Base-by-base conservation (phyloP, 305 asterid species). In the Plantago lanceolata region DNA sequence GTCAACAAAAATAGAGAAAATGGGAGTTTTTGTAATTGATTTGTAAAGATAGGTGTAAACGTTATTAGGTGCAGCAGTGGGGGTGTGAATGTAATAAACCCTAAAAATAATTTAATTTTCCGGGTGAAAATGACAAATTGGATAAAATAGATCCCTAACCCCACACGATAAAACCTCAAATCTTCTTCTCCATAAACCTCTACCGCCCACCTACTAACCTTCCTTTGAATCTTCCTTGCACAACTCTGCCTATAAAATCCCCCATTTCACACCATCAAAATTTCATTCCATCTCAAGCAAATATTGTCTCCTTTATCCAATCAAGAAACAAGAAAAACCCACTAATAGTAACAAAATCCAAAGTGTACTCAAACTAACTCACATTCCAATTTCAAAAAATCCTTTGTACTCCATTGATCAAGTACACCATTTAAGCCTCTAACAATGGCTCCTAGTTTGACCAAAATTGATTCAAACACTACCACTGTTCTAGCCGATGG, bases 391-490 rank as follows among this genome's bases (percentile, higher is more conserved):
- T n/a, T n/a, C n/a, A n/a, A n/a, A n/a, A n/a, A n/a, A n/a, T n/a
- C n/a, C n/a, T n/a, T n/a, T n/a, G n/a, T n/a, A n/a, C n/a, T n/a
- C n/a, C n/a, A n/a, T n/a, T n/a, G n/a, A n/a, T n/a, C n/a, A n/a
- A n/a, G n/a, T n/a, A n/a, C n/a, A n/a, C n/a, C n/a, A n/a, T n/a
- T n/a, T n/a, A n/a, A n/a, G n/a, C n/a, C n/a, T n/a, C n/a, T n/a
- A n/a, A 57, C 48, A 71, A 90, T 88, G 96, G 88, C 97, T 67
- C 97, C 96, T 12, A 76, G 74, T 49, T 68, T 80, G 64, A 78
- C 72, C 84, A 82, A 80, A 47, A 74, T 67, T 33, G 78, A 68
- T 20, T 75, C 87, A 18, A 74, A 73, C 66, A 65, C 78, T 61
- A 55, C 82, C 63, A 55, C 82, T 11, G 76, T 69, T 31, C 44